Base-by-base conservation (phyloP, 2,329 filamentous ascomycete genomes). In the Penicillium oxalicum region DNA sequence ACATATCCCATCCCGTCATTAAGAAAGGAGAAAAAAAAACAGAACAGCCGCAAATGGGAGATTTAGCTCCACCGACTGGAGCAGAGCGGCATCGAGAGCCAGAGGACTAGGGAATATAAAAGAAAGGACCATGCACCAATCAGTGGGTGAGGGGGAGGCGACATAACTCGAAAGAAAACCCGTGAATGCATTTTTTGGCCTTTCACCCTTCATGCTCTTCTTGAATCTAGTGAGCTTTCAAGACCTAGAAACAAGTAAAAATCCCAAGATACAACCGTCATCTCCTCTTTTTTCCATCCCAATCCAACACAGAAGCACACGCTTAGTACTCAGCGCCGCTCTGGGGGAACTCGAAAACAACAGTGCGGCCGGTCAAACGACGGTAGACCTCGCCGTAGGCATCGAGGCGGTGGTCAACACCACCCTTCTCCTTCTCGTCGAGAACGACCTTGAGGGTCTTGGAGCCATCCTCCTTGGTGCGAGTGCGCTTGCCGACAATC, bases 341-440 rank as follows among this genome's bases (percentile, higher is more conserved):
- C 81, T 94, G 87, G 69, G 93, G 93, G 85, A 98, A 98, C 85
- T 98, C 93, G 73, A 98, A 98, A 77, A 85, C 84, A 74, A 97
- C 93, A 73, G 84, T 84, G 78, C 94, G 93, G 77, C 93, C 93
- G 58, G 93, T 98, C 72, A 98, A 81, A 70, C 89, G 86, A 77
- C 90, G 89, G 88, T 98, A 98, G 74, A 98, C 93, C 85, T 98
- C 93, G 61, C 89, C 88, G 84, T 98, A 98, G 74, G 91, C 96
- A 79, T 98, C 93, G 67, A 98, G 88, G 75, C 93, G 85, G 87
- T 97, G 96, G 83, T 98, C 93, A 67, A 98, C 91, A 75, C 91
- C 90, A 71, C 91, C 91, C 69, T 91, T 88, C 88, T 98, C 93
- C 89, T 98, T 98, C 88, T 97, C 93, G 77, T 98, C 93, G 54